A percentile compares a stretch with the other conserved stretches of the same genome.
These are phyloP conservation scores for Fusarium ambrosium DNA, from an alignment of 2,329 filamentous ascomycete genomes.

Conservation along the genomic window DNA sequence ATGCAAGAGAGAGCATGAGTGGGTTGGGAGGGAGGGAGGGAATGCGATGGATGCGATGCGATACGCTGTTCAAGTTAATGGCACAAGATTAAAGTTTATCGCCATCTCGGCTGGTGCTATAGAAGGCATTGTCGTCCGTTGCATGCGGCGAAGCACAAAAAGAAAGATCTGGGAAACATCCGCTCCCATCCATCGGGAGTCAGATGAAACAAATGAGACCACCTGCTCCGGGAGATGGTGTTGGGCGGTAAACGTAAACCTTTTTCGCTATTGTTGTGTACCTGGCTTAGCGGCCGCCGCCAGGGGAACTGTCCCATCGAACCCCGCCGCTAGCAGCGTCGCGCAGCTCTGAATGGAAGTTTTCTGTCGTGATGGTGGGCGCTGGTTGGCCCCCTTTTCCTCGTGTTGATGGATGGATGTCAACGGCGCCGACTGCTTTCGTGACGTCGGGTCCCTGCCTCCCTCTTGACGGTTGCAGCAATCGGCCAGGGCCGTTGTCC, in stretches of 20 bases:
- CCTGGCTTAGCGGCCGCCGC: conserved; percentile 19
- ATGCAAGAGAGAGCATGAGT: not conserved
- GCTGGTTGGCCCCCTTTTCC: conserved; percentile 40
- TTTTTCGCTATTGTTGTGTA: conserved; percentile 7
- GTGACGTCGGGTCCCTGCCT: conserved; percentile 19
- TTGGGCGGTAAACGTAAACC: conserved; percentile 23
- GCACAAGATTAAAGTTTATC: not conserved
- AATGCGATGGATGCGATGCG: not conserved
- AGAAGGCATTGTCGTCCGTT: not conserved
- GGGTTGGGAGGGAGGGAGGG: not conserved
- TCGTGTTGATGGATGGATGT: conserved; percentile 20
- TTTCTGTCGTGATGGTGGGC: conserved; percentile 4
- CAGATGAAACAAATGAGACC: conserved; percentile 38
- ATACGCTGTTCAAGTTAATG: conserved; percentile 11
- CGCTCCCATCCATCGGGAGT: conserved; percentile 14
- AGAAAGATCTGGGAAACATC: conserved; percentile 23
- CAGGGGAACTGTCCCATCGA: conserved; percentile 24
- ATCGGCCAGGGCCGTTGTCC: not conserved
- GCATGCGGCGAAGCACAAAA: not conserved
- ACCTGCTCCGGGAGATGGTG: conserved; percentile 9
- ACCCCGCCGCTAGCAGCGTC: conserved; percentile 29
- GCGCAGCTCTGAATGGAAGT: conserved; percentile 27
- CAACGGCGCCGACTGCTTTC: conserved; percentile 32
- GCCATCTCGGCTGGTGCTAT: not conserved
- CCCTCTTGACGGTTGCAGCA: conserved; percentile 3